Base-by-base conservation (phyloP, 1,139 yeast genomes). In the Zygoascus hellenicus region DNA sequence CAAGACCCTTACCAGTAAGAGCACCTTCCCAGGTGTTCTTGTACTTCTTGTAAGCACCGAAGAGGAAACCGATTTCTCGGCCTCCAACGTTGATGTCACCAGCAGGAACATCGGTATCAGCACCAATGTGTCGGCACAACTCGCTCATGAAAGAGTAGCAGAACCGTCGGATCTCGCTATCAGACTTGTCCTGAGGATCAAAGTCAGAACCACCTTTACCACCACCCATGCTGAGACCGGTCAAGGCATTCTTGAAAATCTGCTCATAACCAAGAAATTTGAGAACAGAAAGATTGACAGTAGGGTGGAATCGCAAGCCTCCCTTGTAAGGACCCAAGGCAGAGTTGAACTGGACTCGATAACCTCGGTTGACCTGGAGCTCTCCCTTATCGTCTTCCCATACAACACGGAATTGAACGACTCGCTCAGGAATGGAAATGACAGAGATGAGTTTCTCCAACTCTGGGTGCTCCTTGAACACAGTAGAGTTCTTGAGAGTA, bases 151-250 rank as follows among this genome's bases (percentile, higher is more conserved):
- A 92, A 42, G 96, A 78, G 64, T 78, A 80, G 77, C 97, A 90
- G 80, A 92, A 92, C 72, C 96, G 83, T 78, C 98, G 84, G 72
- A 92, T 90, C 76, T 92, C 98, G 61, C 75, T 70, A 70, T 90
- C 95, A 50, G 95, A 77, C 73, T 83, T 84, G 64, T 92, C 95
- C 80, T 90, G 90, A 63, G 97, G 96, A 74, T 90, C 88, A 72
- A 92, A 92, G 74, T 92, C 97, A 55, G 96, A 78, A 70, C 98
- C 98, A 80, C 98, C 98, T 72, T 92, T 92, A 75, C 96, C 98
- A 77, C 98, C 98, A 69, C 98, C 98, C 86, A 92, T 89, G 79
- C 83, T 80, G 63, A 90, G 79, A 63, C 97, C 97, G 61, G 98
- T 92, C 65, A 92, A 78, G 48, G 98, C 97, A 68, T 92, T 92